Evolutionary conservation across 768 basidiomycete species (phyloP), one percentile per base, ranked within the genome.

Genomic region (Suillus paluster): DNA sequence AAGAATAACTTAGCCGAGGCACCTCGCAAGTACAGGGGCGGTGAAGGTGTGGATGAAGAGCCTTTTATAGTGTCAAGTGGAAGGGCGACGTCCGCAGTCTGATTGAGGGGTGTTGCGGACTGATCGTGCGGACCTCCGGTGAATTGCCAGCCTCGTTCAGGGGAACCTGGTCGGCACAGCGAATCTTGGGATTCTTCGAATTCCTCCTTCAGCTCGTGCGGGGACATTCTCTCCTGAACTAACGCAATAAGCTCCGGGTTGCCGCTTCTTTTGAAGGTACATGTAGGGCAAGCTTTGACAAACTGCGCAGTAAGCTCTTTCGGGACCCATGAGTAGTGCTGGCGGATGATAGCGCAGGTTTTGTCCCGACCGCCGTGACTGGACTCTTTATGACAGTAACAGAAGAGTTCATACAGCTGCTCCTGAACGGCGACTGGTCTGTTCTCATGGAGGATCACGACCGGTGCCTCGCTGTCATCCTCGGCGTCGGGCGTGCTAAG

Each of bases 251-350:
- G 53, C 2, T 63, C 67, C 3, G 70, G 67, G 45, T 74, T 70
- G 48, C 78, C 78, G 57, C 76, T 77, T 63, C 80, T 73, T 73
- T 81, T 81, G 57, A 72, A 77, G 62, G 73, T 81, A 67, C 93
- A 94, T 9, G 90, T 90, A 15, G 92, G 93, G 68, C 93, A 94
- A 27, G 82, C 82, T 73, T 86, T 87, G 74, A 94, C 87, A 70
- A 92, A 95, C 62, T 84, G 84, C 19, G 89, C 85, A 50, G 93
- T 84, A 45, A 95, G 86, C 68, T 91, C 89, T 75, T 94, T 94
- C 17, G 93, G 92, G 30, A 95, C 84, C 87, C 89, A 94, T 10
- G 90, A 88, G 72, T 92, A 95, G 67, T 84, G 83, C 63, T 84
- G 78, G 53, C 89, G 80, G 42, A 94, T 82, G 60, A 86, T 78